Conservation (phyloP, 192 early-diverging fungal genomes). For the Podochytrium sp. region DNA sequence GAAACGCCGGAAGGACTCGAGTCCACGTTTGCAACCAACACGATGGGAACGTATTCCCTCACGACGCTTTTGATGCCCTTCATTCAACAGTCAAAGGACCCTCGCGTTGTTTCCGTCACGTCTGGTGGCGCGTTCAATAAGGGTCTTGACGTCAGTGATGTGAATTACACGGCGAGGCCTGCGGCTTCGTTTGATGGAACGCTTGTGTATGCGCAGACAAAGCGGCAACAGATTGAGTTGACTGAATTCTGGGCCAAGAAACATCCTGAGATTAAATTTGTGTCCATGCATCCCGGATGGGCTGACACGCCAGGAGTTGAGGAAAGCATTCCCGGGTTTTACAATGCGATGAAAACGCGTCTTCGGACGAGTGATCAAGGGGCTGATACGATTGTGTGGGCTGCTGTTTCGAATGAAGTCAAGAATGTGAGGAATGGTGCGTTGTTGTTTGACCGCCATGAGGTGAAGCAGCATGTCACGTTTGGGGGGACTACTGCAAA, state of each 20-base stretch:
- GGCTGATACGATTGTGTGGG: constrained; percentile 46
- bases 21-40: constrained; percentile 33
- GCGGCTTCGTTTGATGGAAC: constrained; percentile 20
- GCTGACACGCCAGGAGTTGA: constrained; percentile 34
- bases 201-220: constrained; percentile 34
- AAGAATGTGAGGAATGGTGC: constrained; percentile 11
- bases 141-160: constrained; percentile 2
- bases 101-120: constrained; percentile 25
- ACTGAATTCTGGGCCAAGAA: constrained; percentile 33
- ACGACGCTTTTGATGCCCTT: constrained; percentile 33
- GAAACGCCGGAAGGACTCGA: constrained; percentile 36
- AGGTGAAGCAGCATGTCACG: constrained; percentile 22
- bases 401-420: constrained; percentile 22
- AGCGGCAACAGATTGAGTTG: constrained; percentile 40
- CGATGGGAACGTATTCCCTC: constrained; percentile 28
- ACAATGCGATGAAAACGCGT: constrained; percentile 5
- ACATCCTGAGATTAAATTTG: constrained; percentile 25
- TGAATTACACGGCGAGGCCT: background rate
- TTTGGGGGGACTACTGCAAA: constrained; percentile 16
- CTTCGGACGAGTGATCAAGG: constrained; percentile 35
- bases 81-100: background rate
- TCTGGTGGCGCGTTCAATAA: constrained; percentile 40
- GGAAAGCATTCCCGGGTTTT: constrained; percentile 21
- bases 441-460: constrained; percentile 39
- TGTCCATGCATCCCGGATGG: constrained; percentile 37